These are phyloP conservation scores for Debaryomyces psychrophilus DNA, from an alignment of 1,139 yeast genomes.

Conservation along the genomic window DNA sequence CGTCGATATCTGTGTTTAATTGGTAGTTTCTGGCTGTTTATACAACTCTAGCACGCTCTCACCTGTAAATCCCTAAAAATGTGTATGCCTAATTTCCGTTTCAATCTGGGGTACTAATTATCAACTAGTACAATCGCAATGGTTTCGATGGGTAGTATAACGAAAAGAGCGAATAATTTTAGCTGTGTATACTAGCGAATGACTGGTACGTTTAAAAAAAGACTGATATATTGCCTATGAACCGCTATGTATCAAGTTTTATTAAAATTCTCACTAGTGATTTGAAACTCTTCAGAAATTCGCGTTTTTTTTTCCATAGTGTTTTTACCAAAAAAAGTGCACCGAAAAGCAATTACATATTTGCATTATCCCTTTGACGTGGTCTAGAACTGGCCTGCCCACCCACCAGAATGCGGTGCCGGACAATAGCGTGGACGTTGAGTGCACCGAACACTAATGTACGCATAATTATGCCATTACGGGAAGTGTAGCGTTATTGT, in stretches of 20 bases:
- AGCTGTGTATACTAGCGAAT: conserved; percentile 7
- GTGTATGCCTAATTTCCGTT: background rate
- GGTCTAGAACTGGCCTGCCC: conserved; percentile 3
- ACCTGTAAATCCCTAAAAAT: background rate
- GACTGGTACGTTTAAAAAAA: conserved; percentile 6
- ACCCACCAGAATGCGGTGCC: background rate
- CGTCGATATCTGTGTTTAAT: background rate
- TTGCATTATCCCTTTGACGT: conserved; percentile 1
- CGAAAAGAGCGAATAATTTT: conserved; percentile 1
- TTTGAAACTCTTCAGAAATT: conserved; percentile 7
- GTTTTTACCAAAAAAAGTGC: conserved; percentile 6
- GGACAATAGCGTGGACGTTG: background rate
- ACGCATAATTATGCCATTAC: background rate
- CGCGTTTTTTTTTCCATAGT: conserved; percentile 7
- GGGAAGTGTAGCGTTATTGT: too few relatives aligned
- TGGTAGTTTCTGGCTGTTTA: background rate
- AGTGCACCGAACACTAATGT: background rate
- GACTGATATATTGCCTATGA: background rate
- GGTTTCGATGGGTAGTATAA: background rate
- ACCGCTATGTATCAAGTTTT: conserved; percentile 8
- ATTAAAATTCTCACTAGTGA: conserved; percentile 7
- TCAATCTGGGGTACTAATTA: conserved; percentile 1
- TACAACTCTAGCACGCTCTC: background rate
- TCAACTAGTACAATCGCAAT: background rate
- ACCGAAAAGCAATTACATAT: conserved; percentile 3